Conservation (phyloP, 1,284 basidiomycete genomes). For the Singerocomus rubriflavus region DNA sequence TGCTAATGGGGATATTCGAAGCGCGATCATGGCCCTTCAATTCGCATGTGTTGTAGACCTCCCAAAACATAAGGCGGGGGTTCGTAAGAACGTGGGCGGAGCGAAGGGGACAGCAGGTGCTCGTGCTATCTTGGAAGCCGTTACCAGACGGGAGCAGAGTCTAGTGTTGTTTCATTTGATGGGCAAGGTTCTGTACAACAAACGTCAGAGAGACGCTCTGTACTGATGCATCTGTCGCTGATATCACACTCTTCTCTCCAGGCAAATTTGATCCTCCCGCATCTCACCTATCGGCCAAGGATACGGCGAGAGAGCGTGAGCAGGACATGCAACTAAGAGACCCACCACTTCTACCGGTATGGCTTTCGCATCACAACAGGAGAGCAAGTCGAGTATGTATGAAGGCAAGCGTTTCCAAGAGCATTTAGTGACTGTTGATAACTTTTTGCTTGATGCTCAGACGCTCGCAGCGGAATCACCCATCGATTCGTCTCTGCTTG, state of each 20-base stretch:
- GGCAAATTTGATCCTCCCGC: conserved; percentile 69
- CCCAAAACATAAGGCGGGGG: no score
- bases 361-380: conserved; percentile 64
- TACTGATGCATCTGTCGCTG: neutral
- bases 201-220: conserved; percentile 50
- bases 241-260: conserved; percentile 30
- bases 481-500: conserved; percentile 86
- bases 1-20: conserved; percentile 87
- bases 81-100: conserved; percentile 28
- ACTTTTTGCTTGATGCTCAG: conserved; percentile 37
- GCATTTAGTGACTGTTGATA: neutral
- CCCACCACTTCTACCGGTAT: conserved; percentile 49
- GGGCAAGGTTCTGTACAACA: conserved; percentile 94
- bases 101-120: conserved; percentile 14
- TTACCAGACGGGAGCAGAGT: conserved; percentile 82
- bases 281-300: conserved; percentile 51
- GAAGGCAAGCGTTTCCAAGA: conserved; percentile 53
- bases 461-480: conserved; percentile 81
- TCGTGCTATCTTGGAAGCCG: conserved; percentile 55
- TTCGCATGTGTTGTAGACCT: conserved; percentile 60
- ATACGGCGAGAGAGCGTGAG: conserved; percentile 55
- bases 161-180: conserved; percentile 90
- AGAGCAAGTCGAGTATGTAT: conserved; percentile 75
- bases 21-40: conserved; percentile 90
- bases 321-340: conserved; percentile 51